Evolutionary conservation across 2,329 filamentous ascomycete genomes (phyloP).

Genomic region (Phialocephala sp.): DNA sequence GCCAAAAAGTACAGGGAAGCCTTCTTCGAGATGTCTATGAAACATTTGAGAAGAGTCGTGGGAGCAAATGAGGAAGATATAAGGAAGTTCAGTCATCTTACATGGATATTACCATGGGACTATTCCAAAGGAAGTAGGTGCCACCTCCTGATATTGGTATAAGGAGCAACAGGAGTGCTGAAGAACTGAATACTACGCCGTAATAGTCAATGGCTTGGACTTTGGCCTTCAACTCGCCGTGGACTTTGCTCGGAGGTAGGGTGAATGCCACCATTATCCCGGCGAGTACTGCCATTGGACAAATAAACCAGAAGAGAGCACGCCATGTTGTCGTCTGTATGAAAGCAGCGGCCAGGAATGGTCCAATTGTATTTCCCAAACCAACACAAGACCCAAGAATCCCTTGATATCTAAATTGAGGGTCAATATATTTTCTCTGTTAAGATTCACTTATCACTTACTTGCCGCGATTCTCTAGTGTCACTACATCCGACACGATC

Average conservation of each 20-base stretch:
- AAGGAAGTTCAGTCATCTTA: not conserved
- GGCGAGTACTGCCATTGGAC: conserved; percentile 54
- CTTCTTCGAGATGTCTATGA: no score
- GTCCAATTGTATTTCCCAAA: conserved; percentile 50
- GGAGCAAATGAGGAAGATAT: not conserved
- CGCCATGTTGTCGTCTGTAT: conserved; percentile 49
- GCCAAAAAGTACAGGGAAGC: no score
- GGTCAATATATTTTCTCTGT: not conserved
- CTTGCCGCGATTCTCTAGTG: conserved; percentile 62
- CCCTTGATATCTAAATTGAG: conserved; percentile 47
- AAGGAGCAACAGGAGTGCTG: conserved; percentile 63
- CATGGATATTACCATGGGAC: conserved; percentile 64
- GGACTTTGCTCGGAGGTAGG: conserved; percentile 58
- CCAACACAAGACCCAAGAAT: conserved; percentile 50
- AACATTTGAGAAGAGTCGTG: not conserved
- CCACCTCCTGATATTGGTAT: conserved; percentile 68
- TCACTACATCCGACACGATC: conserved; percentile 65
- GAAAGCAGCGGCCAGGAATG: conserved; percentile 51
- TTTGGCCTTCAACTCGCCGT: conserved; percentile 53
- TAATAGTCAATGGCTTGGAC: conserved; percentile 63
- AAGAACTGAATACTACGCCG: conserved; percentile 59
- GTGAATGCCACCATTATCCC: conserved; percentile 53
- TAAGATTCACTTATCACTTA: conserved; percentile 39
- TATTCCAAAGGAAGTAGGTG: conserved; percentile 60
- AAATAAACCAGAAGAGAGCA: conserved; percentile 55